Base-by-base conservation (phyloP, 2,329 filamentous ascomycete genomes). In the Gremmenia infestans region DNA sequence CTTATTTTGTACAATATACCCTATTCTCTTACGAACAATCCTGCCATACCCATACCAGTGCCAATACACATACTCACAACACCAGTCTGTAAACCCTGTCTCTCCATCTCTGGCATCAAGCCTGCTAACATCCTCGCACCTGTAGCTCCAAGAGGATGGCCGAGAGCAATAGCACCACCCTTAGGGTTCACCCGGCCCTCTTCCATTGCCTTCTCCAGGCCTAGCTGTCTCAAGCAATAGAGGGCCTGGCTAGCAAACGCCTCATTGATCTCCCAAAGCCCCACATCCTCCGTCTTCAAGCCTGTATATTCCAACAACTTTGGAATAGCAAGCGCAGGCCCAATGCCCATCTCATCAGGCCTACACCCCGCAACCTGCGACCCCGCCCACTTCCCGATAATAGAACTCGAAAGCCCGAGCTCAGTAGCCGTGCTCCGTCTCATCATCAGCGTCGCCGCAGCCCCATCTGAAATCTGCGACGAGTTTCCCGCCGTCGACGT, bases 211-310 rank as follows among this genome's bases (percentile, higher is more conserved):
- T 74, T 70, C 70, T 85, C 85, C 19, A 93, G 74, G 0, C 85
- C 87, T 11, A 94, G 69, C 66, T 83, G 80, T 58, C 90, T 76
- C 47, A 93, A 74, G 65, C 87, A 92, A 73, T 96, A 80, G 5
- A 87, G 72, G 1, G 81, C 77, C 72, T 87, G 83, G 65, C 81
- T 84, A 2, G 83, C 83, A 72, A 87, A 87, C 6, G 84, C 83
- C 80, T 97, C 92, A 72, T 97, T 97, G 72, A 97, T 88, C 77
- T 97, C 92, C 91, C 91, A 97, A 9, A 94, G 77, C 37, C 86
- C 81, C 0, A 97, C 82, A 56, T 97, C 90, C 2, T 78, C 76
- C 12, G 76, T 85, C 45, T 74, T 69, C 14, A 97, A 71, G 0
- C 86, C 89, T 1, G 87, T 81, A 58, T 83, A 81, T 17, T 76